Conservation (phyloP, 306 rosid genomes). For the Rosa multiflora region DNA sequence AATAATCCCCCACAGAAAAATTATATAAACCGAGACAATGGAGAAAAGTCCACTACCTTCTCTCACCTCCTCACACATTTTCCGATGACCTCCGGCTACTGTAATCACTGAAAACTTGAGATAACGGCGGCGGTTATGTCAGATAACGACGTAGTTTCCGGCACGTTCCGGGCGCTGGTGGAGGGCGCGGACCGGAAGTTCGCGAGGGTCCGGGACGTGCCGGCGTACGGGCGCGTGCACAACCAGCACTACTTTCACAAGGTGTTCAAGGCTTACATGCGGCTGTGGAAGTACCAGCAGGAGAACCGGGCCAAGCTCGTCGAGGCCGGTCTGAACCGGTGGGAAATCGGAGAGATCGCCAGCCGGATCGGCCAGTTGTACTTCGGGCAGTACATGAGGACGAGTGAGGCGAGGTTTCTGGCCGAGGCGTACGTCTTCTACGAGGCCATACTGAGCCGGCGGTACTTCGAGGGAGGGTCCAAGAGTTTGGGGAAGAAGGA, state of each 20-base stretch:
- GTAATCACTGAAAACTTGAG: conserved; percentile 22
- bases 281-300: conserved; percentile 93
- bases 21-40: not conserved
- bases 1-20: conserved; percentile 11
- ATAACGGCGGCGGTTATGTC: conserved; percentile 40
- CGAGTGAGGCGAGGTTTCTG: conserved; percentile 78
- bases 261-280: conserved; percentile 88
- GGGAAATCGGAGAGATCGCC: conserved; percentile 99
- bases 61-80: conserved; percentile 4
- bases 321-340: conserved; percentile 79
- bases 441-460: conserved; percentile 86
- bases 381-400: conserved; percentile 94
- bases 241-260: conserved; percentile 73
- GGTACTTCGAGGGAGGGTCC: conserved; percentile 73
- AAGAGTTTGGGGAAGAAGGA: conserved; percentile 66
- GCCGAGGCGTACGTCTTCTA: conserved; percentile 91
- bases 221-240: conserved; percentile 70
- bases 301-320: conserved; percentile 71
- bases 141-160: conserved; percentile 42
- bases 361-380: conserved; percentile 97
- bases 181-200: conserved; percentile 93
- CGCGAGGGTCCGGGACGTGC: conserved; percentile 88
- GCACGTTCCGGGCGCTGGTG: conserved; percentile 82
- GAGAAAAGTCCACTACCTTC: conserved; percentile 22
- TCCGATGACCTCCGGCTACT: conserved; percentile 61